These are phyloP conservation scores for Trametes meyenii DNA, from an alignment of 768 basidiomycete species.

Conservation along the genomic window DNA sequence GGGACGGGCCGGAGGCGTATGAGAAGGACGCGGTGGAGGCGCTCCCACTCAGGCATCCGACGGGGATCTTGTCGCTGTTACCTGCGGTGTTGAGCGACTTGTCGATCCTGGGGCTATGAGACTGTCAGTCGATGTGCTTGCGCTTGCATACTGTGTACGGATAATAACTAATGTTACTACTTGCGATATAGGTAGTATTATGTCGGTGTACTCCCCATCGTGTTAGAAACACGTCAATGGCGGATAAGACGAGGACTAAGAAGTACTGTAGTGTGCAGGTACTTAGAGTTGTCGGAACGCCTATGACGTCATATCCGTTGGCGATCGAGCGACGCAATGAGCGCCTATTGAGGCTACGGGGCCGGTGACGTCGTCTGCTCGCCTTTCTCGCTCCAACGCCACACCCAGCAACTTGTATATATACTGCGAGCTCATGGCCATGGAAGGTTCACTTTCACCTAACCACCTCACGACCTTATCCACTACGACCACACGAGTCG, in stretches of 20 bases:
- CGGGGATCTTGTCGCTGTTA: too few species aligned
- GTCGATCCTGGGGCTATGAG: too few species aligned
- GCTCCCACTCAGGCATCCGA: not conserved
- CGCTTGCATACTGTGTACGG: too few species aligned
- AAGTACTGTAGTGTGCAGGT: too few species aligned
- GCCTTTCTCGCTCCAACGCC: slow-evolving; percentile 9
- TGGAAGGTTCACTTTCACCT: not conserved
- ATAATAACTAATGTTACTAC: too few species aligned
- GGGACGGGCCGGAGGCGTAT: not conserved
- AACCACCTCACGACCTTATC: slow-evolving; percentile 3
- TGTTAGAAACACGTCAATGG: too few species aligned
- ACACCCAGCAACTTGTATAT: slow-evolving; percentile 4
- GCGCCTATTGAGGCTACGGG: slow-evolving; percentile 3
- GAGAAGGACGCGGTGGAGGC: not conserved
- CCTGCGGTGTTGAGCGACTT: too few species aligned
- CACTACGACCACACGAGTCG: slow-evolving; percentile 1
- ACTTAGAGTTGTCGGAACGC: too few species aligned
- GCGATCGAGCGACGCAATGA: slow-evolving; percentile 7
- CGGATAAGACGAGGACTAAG: too few species aligned
- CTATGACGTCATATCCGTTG: slow-evolving; percentile 2
- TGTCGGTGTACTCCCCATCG: too few species aligned
- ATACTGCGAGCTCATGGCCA: not conserved
- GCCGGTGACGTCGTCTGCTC: slow-evolving; percentile 20
- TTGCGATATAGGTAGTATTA: too few species aligned
- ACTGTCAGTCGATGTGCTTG: too few species aligned